These are phyloP conservation scores for Globisporangium cylindrosporum DNA, from an alignment of 352 stramenopile genomes.

Conservation along the genomic window DNA sequence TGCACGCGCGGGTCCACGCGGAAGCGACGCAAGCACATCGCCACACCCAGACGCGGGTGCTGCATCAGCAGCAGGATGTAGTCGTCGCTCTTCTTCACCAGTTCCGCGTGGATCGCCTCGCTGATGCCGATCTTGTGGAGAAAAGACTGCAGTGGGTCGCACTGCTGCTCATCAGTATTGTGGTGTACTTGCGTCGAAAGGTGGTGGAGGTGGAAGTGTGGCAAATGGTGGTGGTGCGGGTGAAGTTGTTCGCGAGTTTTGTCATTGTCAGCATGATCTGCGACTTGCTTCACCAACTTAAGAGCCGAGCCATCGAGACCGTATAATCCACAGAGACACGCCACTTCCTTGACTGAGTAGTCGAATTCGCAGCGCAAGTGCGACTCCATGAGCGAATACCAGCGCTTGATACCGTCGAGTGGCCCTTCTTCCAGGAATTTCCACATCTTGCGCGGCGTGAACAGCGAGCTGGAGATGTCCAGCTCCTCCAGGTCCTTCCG, in stretches of 20 bases:
- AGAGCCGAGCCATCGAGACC: conserved; percentile 52
- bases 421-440: conserved; percentile 55
- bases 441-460: conserved; percentile 77
- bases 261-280: conserved; percentile 5
- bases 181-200: conserved; percentile 1
- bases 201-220: conserved; percentile 8
- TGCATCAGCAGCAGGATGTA: conserved; percentile 75
- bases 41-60: conserved; percentile 44
- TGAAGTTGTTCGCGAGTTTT: neutral
- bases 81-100: conserved; percentile 63
- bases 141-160: conserved; percentile 29
- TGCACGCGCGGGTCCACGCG: conserved; percentile 72
- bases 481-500: conserved; percentile 31
- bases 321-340: conserved; percentile 72
- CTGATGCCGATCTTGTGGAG: conserved; percentile 50
- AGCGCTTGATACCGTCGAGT: conserved; percentile 69
- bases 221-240: conserved; percentile 2
- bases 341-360: conserved; percentile 69
- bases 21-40: conserved; percentile 50
- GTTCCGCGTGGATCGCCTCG: conserved; percentile 35
- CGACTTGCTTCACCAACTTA: conserved; percentile 29
- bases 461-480: conserved; percentile 74
- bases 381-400: conserved; percentile 82
- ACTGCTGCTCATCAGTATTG: conserved; percentile 6
- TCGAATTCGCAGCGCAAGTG: conserved; percentile 79